Conservation (phyloP, 2,329 filamentous ascomycete genomes). For the Drechslerella dactyloides region DNA sequence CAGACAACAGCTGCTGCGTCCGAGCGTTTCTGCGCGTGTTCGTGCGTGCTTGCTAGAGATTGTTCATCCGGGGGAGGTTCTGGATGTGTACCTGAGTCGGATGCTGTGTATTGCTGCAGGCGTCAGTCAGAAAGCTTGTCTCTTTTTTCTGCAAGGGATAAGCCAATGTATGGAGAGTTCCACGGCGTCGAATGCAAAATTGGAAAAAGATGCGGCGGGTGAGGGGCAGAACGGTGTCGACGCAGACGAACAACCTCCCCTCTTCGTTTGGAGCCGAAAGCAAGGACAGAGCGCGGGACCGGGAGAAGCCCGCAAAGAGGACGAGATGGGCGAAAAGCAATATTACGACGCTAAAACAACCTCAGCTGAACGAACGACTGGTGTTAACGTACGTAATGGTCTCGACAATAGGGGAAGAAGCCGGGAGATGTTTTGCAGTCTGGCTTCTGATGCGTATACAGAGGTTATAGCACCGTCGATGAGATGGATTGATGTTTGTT, state of each 20-base stretch:
- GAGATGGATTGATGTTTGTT: constrained; percentile 24
- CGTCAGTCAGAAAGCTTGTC: background rate
- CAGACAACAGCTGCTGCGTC: background rate
- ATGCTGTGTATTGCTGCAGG: constrained; percentile 1
- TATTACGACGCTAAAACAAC: background rate
- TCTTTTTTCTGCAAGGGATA: background rate
- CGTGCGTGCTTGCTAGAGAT: no score
- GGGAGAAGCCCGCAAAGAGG: background rate
- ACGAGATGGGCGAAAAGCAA: background rate
- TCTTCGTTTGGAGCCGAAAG: background rate
- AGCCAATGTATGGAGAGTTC: background rate
- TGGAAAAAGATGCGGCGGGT: background rate
- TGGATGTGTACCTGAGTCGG: background rate
- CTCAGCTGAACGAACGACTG: background rate
- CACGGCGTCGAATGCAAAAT: background rate
- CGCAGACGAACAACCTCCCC: background rate
- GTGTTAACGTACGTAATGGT: background rate
- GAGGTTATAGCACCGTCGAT: constrained; percentile 24
- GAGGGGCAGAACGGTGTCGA: background rate
- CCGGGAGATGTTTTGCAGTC: constrained; percentile 2
- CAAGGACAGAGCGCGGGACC: background rate
- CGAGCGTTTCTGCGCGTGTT: background rate
- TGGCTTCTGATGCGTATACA: constrained; percentile 2
- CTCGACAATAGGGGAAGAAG: background rate
- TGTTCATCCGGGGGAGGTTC: background rate